phyloP scores from a whole-genome alignment of 2,329 filamentous ascomycete species.

The Beauveria scarabaeidicola region DNA sequence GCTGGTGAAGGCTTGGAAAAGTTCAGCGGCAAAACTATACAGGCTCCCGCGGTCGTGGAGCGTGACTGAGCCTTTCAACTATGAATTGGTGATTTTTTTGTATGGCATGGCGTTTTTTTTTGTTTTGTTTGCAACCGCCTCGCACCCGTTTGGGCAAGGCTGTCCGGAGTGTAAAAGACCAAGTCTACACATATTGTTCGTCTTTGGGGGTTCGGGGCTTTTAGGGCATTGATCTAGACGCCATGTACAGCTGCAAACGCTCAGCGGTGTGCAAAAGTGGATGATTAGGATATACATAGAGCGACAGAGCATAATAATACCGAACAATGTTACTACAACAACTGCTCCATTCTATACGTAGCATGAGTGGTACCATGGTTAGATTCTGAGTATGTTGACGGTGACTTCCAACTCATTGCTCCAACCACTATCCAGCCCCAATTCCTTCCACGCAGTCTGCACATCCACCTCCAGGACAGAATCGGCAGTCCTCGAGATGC shows the following conservation, averaged over 20 bases:
- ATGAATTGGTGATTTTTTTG: background rate
- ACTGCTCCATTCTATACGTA: background rate
- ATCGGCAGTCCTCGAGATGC: slow-evolving; percentile 39
- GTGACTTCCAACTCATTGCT: slow-evolving; percentile 71
- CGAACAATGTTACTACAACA: background rate
- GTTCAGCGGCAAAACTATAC: slow-evolving; percentile 43
- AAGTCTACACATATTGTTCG: background rate
- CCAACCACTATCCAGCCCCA: slow-evolving; percentile 63
- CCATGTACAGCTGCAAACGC: background rate
- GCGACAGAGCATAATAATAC: background rate
- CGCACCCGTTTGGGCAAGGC: background rate
- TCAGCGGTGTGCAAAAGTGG: background rate
- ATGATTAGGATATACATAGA: background rate
- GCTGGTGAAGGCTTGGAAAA: slow-evolving; percentile 55
- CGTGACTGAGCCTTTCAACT: slow-evolving; percentile 24
- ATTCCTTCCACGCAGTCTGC: slow-evolving; percentile 66
- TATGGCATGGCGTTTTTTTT: slow-evolving; percentile 8
- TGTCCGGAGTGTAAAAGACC: background rate
- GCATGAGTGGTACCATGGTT: background rate
- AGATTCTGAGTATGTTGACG: slow-evolving; percentile 25
- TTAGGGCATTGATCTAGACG: background rate
- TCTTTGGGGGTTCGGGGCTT: background rate
- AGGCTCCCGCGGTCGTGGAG: slow-evolving; percentile 44
- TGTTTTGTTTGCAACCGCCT: background rate
- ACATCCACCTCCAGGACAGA: slow-evolving; percentile 71